Evolutionary conservation across 306 rosid species (phyloP).

Genomic region (Erythrophleum fordii): DNA sequence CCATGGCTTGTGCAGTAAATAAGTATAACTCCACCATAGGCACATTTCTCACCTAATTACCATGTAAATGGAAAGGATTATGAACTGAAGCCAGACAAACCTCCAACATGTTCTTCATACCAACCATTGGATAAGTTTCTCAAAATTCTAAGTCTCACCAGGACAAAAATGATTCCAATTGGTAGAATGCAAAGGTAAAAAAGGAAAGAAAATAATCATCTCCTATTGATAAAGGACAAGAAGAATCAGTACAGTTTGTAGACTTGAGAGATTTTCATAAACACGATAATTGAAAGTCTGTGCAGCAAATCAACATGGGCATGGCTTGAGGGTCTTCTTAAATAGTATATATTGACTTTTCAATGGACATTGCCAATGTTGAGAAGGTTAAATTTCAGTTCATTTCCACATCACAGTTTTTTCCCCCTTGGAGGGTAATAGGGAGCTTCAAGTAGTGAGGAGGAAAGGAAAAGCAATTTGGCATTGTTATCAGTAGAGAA

Average conservation of each 20-base stretch:
- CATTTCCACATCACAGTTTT: not conserved
- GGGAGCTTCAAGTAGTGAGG: not conserved
- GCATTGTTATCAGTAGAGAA: not conserved
- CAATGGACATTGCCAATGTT: no score
- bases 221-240: not conserved
- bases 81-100: not conserved
- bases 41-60: not conserved
- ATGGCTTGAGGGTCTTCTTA: not conserved
- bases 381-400: not conserved
- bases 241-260: not conserved
- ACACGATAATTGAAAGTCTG: not conserved
- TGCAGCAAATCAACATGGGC: not conserved
- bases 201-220: not conserved
- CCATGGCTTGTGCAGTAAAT: not conserved
- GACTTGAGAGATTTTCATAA: not conserved
- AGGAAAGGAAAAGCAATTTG: not conserved
- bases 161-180: not conserved
- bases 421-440: no score
- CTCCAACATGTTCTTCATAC: not conserved
- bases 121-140: not conserved
- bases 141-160: not conserved
- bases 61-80: not conserved
- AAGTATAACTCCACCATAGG: not conserved
- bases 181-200: not conserved
- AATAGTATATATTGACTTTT: not conserved